phyloP scores from a whole-genome alignment of 1,139 yeast genomes.

The Suhomyces terraborum region DNA sequence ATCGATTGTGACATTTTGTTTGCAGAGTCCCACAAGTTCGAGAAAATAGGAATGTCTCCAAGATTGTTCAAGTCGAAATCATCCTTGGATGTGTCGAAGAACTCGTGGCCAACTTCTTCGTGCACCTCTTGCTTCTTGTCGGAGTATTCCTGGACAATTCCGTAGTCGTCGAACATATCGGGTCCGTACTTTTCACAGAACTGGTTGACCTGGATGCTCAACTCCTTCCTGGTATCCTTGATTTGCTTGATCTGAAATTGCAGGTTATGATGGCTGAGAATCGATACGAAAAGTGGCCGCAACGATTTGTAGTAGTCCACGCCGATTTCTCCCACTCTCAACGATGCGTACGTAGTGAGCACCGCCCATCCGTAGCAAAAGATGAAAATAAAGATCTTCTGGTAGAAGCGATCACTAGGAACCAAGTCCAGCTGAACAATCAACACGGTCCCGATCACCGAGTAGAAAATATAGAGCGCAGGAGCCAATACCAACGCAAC shows the following conservation, averaged over 20 bases:
- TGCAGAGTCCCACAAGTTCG: slow-evolving; percentile 24
- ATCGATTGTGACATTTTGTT: slow-evolving; percentile 6
- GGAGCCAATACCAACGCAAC: slow-evolving; percentile 51
- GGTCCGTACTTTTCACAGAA: slow-evolving; percentile 78
- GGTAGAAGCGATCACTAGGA: slow-evolving; percentile 17
- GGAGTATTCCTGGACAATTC: slow-evolving; percentile 33
- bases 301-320: slow-evolving; percentile 43
- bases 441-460: slow-evolving; percentile 39
- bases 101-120: slow-evolving; percentile 8
- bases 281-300: slow-evolving; percentile 40
- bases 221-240: slow-evolving; percentile 53
- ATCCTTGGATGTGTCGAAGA: slow-evolving; percentile 12
- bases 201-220: slow-evolving; percentile 63
- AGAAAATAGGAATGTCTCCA: slow-evolving; percentile 39
- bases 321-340: slow-evolving; percentile 46
- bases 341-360: slow-evolving; percentile 45
- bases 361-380: slow-evolving; percentile 43
- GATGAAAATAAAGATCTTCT: slow-evolving; percentile 26
- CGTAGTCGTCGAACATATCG: slow-evolving; percentile 68
- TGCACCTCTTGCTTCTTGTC: slow-evolving; percentile 17
- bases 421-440: slow-evolving; percentile 24
- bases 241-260: slow-evolving; percentile 49
- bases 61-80: slow-evolving; percentile 26
- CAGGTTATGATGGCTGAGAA: slow-evolving; percentile 45
- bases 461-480: slow-evolving; percentile 42